A percentile compares a stretch with the other conserved stretches of the same genome.
Conservation (phyloP, 768 basidiomycete species). For the Pleurotus sapidus region DNA sequence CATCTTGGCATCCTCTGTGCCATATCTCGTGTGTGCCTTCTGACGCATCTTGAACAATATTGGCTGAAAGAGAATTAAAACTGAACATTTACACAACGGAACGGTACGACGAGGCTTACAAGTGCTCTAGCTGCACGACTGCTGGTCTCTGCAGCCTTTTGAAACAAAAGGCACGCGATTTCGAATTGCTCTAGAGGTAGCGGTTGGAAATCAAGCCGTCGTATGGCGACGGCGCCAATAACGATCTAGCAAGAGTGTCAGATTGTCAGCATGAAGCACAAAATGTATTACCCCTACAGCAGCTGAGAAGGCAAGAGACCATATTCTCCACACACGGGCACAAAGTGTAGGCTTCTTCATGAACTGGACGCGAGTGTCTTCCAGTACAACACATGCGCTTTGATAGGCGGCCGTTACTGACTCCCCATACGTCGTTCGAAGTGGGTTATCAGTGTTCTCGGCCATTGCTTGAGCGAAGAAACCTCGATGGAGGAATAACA, state of each 20-base stretch:
- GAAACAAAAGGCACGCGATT: constrained; percentile 42
- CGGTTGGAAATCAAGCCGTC: constrained; percentile 40
- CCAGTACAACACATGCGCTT: constrained; percentile 44
- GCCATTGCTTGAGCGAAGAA: constrained; percentile 57
- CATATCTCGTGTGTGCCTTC: constrained; percentile 26
- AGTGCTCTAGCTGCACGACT: constrained; percentile 47
- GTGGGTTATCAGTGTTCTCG: constrained; percentile 43
- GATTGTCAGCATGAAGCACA: background rate
- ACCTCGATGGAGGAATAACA: constrained; percentile 53
- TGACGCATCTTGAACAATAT: constrained; percentile 41
- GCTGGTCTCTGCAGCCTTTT: constrained; percentile 39
- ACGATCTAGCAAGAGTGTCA: constrained; percentile 34
- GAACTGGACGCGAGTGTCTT: constrained; percentile 38
- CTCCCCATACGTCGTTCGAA: constrained; percentile 43
- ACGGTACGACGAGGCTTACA: constrained; percentile 25
- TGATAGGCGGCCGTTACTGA: constrained; percentile 53
- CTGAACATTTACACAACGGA: background rate
- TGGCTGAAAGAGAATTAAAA: constrained; percentile 27
- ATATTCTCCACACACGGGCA: constrained; percentile 55
- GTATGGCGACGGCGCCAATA: constrained; percentile 52
- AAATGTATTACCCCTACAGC: constrained; percentile 33
- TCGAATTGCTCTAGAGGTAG: constrained; percentile 45
- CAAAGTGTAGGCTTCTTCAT: constrained; percentile 40
- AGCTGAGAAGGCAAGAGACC: constrained; percentile 55
- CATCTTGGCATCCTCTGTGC: background rate